A percentile compares a stretch with the other conserved stretches of the same genome.
Evolutionary conservation across 805 yeast genomes (phyloP).

Genomic region (Hemisphaericaspora nanyangensis): DNA sequence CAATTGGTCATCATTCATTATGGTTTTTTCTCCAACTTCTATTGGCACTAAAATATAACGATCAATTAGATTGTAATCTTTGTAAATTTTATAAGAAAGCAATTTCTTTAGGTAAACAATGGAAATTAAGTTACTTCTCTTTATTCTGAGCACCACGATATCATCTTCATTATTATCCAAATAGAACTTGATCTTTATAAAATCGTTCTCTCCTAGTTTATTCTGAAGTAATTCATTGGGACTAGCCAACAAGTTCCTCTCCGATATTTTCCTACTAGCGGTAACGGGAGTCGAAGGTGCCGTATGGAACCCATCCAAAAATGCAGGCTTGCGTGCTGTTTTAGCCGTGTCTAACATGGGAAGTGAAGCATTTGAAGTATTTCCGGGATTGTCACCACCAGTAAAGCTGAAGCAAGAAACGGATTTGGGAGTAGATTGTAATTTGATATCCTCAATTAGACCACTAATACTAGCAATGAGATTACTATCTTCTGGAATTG

Average conservation of each 20-base stretch:
- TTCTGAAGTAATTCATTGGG: background rate
- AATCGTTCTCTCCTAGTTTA: conserved; percentile 8
- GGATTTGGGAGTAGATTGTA: too few species aligned
- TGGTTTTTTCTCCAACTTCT: conserved; percentile 7
- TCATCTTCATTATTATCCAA: conserved; percentile 26
- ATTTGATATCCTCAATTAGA: too few species aligned
- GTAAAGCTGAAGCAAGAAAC: too few species aligned
- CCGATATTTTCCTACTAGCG: too few species aligned
- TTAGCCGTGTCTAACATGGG: too few species aligned
- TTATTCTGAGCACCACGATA: conserved; percentile 24
- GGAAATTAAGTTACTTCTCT: conserved; percentile 19
- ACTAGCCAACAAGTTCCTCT: too few species aligned
- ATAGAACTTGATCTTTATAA: conserved; percentile 23
- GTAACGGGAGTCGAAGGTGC: too few species aligned
- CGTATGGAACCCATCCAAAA: too few species aligned
- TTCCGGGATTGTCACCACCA: too few species aligned
- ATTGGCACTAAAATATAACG: conserved; percentile 21
- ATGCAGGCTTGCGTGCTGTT: too few species aligned
- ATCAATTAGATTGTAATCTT: conserved; percentile 22
- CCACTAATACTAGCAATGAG: too few species aligned
- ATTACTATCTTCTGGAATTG: background rate
- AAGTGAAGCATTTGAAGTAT: too few species aligned
- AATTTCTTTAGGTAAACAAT: conserved; percentile 24
- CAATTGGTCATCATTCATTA: conserved; percentile 11
- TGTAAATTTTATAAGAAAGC: conserved; percentile 27